These are phyloP conservation scores for Graphilbum fragrans DNA, from an alignment of 2,329 filamentous ascomycete genomes.

Conservation along the genomic window DNA sequence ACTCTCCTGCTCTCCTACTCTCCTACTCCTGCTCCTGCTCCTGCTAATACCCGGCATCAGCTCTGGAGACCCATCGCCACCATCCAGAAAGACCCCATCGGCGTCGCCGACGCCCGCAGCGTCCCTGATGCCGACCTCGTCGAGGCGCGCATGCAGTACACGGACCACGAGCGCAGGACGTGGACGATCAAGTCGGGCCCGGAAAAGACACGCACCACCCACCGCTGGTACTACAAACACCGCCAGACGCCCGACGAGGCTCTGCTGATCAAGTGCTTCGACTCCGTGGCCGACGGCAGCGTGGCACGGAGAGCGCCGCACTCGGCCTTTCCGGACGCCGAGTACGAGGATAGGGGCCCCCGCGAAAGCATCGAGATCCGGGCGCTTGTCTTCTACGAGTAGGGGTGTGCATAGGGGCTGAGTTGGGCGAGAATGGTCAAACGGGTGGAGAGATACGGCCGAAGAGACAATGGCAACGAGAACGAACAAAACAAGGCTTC, in stretches of 20 bases:
- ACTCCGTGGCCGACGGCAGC: conserved; percentile 27
- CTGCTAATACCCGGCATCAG: conserved; percentile 11
- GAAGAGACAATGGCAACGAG: too few relatives aligned
- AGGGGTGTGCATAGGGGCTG: too few relatives aligned
- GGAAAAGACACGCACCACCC: conserved; percentile 15
- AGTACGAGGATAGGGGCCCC: conserved; percentile 21
- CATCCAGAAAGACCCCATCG: conserved; percentile 28
- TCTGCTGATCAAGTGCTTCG: conserved; percentile 46
- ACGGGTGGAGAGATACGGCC: too few relatives aligned
- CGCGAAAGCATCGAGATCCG: conserved; percentile 46
- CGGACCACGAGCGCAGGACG: conserved; percentile 20
- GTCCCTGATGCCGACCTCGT: conserved; percentile 26
- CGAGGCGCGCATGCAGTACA: conserved; percentile 23
- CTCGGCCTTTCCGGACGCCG: conserved; percentile 37
- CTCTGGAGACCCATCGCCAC: conserved; percentile 36
- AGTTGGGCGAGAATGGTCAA: too few relatives aligned
- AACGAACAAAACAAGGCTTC: too few relatives aligned
- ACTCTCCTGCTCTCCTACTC: conserved; percentile 4
- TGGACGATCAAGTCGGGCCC: conserved; percentile 20
- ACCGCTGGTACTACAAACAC: conserved; percentile 40
- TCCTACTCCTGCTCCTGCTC: background rate
- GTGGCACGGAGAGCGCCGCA: conserved; percentile 42
- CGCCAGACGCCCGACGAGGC: conserved; percentile 36
- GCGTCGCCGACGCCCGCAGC: conserved; percentile 24
- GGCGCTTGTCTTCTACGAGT: conserved; percentile 38